phyloP scores from a whole-genome alignment of 1,284 basidiomycete species.

The Coniophora puteana region DNA sequence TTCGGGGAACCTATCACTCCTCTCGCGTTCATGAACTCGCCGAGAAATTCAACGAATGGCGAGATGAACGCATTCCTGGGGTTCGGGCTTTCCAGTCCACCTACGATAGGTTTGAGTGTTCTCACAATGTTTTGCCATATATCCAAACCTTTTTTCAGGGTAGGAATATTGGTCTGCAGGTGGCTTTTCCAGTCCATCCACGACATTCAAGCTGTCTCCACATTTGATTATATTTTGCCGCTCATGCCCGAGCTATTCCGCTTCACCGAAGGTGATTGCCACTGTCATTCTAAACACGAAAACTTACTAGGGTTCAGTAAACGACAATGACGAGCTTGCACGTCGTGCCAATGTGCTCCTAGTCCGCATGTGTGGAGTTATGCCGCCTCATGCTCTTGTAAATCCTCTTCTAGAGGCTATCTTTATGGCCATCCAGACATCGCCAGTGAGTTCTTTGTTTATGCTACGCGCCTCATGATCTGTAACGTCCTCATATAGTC shows the following conservation, averaged over 20 bases:
- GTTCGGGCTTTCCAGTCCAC: constrained; percentile 76
- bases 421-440: constrained; percentile 62
- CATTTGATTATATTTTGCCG: constrained; percentile 79
- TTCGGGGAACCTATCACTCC: constrained; percentile 64
- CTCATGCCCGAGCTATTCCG: constrained; percentile 74
- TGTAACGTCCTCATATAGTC: constrained; percentile 41
- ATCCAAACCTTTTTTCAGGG: constrained; percentile 31
- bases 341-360: constrained; percentile 55
- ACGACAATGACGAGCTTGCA: constrained; percentile 68
- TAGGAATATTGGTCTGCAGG: constrained; percentile 65
- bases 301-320: constrained; percentile 38
- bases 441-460: constrained; percentile 46
- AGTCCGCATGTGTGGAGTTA: constrained; percentile 73
- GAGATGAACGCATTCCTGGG: constrained; percentile 66
- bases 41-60: constrained; percentile 62
- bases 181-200: constrained; percentile 75
- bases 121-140: constrained; percentile 6
- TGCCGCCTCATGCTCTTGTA: constrained; percentile 55
- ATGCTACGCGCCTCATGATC: constrained; percentile 3
- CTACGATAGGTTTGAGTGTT: constrained; percentile 67
- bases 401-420: constrained; percentile 59
- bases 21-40: constrained; percentile 59
- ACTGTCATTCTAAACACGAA: background rate
- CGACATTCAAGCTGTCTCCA: constrained; percentile 69
- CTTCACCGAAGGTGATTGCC: constrained; percentile 73